Evolutionary conservation across 148 eudicot genomes (phyloP).

Genomic region (Polygonum maritimum): DNA sequence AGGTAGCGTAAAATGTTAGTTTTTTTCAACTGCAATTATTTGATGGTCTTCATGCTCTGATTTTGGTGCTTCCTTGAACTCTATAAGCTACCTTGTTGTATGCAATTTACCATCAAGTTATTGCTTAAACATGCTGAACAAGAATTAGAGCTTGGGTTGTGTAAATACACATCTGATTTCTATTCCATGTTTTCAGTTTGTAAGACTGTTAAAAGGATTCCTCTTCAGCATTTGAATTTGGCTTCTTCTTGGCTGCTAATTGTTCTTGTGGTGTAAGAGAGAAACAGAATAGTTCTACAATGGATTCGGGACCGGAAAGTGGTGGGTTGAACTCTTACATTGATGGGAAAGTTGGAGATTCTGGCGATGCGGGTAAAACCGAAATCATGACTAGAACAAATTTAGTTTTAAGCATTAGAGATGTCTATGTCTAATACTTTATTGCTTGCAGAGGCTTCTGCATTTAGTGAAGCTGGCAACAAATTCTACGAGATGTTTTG

Average conservation of each 20-base stretch:
- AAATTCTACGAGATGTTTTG: conserved; percentile 17
- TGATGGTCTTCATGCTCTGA: not conserved
- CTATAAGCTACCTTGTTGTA: not conserved
- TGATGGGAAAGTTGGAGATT: conserved; percentile 28
- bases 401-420: not conserved
- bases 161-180: not conserved
- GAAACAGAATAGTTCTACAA: conserved; percentile 18
- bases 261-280: conserved; percentile 13
- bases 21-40: not conserved
- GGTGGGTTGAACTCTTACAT: conserved; percentile 17
- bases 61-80: not conserved
- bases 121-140: not conserved
- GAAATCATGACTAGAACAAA: conserved; percentile 18
- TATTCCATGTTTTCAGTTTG: not conserved
- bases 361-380: conserved; percentile 28
- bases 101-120: not conserved
- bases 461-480: conserved; percentile 13
- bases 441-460: conserved; percentile 8
- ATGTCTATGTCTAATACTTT: not conserved
- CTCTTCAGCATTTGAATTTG: not conserved
- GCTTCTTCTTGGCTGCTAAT: not conserved
- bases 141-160: not conserved
- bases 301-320: conserved; percentile 44
- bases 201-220: not conserved
- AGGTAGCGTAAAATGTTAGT: not conserved